Conservation (phyloP, 2,329 filamentous ascomycete species). For the Kalaharituber pfeilii region DNA sequence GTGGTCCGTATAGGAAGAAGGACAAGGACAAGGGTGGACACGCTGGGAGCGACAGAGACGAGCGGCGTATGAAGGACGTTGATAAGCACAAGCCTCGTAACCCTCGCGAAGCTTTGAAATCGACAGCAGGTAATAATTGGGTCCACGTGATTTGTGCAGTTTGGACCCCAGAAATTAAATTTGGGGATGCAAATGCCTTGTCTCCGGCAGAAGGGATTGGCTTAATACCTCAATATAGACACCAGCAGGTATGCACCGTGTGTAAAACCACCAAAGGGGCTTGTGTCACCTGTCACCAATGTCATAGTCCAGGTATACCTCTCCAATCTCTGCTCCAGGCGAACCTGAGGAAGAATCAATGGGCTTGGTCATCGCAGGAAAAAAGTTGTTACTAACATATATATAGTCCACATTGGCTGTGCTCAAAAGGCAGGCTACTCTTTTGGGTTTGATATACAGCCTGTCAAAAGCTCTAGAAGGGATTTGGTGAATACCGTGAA, state of each 20-base stretch:
- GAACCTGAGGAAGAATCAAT: constrained; percentile 19
- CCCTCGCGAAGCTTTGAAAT: constrained; percentile 80
- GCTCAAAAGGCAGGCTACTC: constrained; percentile 67
- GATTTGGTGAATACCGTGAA: constrained; percentile 67
- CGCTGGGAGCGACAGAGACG: constrained; percentile 17
- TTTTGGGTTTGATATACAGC: constrained; percentile 77
- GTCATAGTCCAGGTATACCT: constrained; percentile 33
- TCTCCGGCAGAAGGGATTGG: constrained; percentile 82
- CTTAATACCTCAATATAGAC: constrained; percentile 54
- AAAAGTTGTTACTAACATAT: constrained; percentile 10
- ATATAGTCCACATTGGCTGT: constrained; percentile 69
- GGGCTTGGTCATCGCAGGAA: background rate
- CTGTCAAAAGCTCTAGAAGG: constrained; percentile 72
- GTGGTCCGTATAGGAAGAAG: constrained; percentile 12
- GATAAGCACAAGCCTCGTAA: constrained; percentile 66
- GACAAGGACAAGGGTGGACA: constrained; percentile 4
- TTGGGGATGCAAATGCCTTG: constrained; percentile 64
- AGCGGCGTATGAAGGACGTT: constrained; percentile 48
- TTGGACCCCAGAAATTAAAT: constrained; percentile 84
- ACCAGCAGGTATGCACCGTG: constrained; percentile 62
- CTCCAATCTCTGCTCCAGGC: too few species aligned
- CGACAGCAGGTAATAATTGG: constrained; percentile 95
- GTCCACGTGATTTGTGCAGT: constrained; percentile 86
- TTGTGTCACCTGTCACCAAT: constrained; percentile 66
- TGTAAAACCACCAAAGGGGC: constrained; percentile 64